Evolutionary conservation across 192 early-diverging fungal species (phyloP).

Genomic region (Pecoramyces ruminantium): DNA sequence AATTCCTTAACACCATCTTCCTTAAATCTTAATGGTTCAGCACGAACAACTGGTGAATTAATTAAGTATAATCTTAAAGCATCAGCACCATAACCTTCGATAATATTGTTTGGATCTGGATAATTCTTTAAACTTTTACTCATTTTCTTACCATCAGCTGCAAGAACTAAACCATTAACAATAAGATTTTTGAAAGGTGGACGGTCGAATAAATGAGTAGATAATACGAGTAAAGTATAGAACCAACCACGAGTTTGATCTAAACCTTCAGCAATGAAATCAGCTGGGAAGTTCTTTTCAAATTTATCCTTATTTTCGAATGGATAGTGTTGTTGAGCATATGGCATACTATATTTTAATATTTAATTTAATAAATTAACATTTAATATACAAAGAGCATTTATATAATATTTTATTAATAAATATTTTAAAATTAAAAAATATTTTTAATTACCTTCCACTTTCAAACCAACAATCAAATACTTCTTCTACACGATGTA

Average conservation of each 20-base stretch:
- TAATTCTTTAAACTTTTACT: constrained; percentile 97
- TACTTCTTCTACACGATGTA: constrained; percentile 83
- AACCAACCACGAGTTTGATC: constrained; percentile 99
- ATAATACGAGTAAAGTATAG: constrained; percentile 94
- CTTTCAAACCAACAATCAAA: constrained; percentile 99
- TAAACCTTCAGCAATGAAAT: constrained; percentile 98
- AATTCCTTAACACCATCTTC: constrained; percentile 96
- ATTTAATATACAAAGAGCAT: too few species aligned
- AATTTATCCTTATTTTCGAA: constrained; percentile 92
- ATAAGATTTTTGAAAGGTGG: constrained; percentile 96
- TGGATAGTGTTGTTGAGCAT: constrained; percentile 97
- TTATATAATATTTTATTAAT: too few species aligned
- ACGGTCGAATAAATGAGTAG: constrained; percentile 85
- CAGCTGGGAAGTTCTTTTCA: constrained; percentile 77
- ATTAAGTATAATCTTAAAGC: constrained; percentile 83
- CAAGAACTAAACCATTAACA: constrained; percentile 88
- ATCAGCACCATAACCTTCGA: constrained; percentile 86
- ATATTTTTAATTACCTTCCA: constrained; percentile 20
- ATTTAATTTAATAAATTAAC: too few species aligned
- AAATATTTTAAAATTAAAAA: too few species aligned
- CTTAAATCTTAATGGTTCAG: constrained; percentile 85
- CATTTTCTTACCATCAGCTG: constrained; percentile 99
- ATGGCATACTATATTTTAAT: constrained; percentile 98
- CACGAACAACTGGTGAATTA: constrained; percentile 93
- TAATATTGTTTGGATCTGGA: constrained; percentile 68